Evolutionary conservation across 31 red algal species (phyloP), one percentile per base, ranked within the genome.

Genomic region (Asparagopsis taxiformis): DNA sequence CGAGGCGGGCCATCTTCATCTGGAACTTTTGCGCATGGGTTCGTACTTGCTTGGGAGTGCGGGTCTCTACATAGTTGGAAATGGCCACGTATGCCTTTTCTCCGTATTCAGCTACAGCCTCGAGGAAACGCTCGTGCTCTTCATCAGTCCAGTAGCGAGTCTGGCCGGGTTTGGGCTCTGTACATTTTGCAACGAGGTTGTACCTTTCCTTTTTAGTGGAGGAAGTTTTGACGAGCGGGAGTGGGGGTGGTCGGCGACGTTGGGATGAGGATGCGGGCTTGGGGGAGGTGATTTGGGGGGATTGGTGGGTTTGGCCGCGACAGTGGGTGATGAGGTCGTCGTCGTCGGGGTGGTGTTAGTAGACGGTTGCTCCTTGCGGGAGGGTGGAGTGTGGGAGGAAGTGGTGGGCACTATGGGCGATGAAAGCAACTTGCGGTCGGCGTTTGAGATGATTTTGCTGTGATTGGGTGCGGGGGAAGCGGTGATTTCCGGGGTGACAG

Each of bases 21-120:
- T 79, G 67, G 55, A 82, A 91, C 51, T 91, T 91, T 50, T 91
- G 87, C 0, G 73, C 72, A 46, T 91, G 87, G 13, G 87, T 91
- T 19, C 87, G 87, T 31, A 91, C 87, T 46, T 91, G 87, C 69
- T 81, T 91, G 28, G 87, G 68, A 13, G 70, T 91, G 35, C 87
- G 62, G 19, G 87, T 91, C 30, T 79, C 69, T 17, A 91, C 87
- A 59, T 75, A 64, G 36, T 74, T 75, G 21, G 77, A 83, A 38
- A 91, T 78, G 26, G 87, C 74, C 68, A 78, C 80, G 63, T 83
- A 83, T 44, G 79, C 72, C 80, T 91, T 91, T 31, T 70, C 67
- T 15, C 87, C 87, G 50, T 81, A 71, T 63, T 83, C 28, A 24
- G 32, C 67, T n/a, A 82, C 66, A 8, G 76, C 87, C 35, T 91